A percentile compares a stretch with the other conserved stretches of the same genome.
phyloP scores from a whole-genome alignment of 2,329 filamentous ascomycete genomes.

The Myriosclerotinia curreyana region DNA sequence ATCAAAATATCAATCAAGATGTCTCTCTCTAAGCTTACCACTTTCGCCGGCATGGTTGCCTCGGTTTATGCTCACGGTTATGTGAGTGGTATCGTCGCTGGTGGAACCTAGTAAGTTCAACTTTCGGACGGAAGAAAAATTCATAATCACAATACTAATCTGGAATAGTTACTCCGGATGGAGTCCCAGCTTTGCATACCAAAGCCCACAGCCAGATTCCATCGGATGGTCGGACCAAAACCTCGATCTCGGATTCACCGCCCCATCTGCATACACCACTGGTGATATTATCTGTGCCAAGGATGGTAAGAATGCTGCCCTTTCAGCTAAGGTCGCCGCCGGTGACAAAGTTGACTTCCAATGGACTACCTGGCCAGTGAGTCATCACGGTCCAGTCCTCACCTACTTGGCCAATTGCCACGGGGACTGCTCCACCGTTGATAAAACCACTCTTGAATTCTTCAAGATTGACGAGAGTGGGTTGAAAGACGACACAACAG shows the following conservation, averaged over 20 bases:
- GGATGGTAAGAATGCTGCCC: slow-evolving; percentile 42
- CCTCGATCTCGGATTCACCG: slow-evolving; percentile 46
- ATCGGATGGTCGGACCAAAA: slow-evolving; percentile 12
- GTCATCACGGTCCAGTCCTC: slow-evolving; percentile 44
- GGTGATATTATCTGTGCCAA: slow-evolving; percentile 51
- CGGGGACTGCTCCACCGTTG: slow-evolving; percentile 42
- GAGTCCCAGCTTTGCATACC: not conserved
- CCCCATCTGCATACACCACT: slow-evolving; percentile 44
- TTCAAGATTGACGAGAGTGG: slow-evolving; percentile 46
- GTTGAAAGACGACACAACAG: slow-evolving; percentile 38
- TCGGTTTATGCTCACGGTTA: slow-evolving; percentile 45
- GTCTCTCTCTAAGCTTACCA: slow-evolving; percentile 35
- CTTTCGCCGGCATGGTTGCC: slow-evolving; percentile 26
- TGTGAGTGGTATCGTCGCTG: slow-evolving; percentile 46
- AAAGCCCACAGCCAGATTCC: not conserved
- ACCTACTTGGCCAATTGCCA: slow-evolving; percentile 38
- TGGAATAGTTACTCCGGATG: slow-evolving; percentile 29
- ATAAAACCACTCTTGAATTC: slow-evolving; percentile 44
- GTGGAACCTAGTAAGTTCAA: slow-evolving; percentile 42
- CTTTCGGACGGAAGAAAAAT: slow-evolving; percentile 37
- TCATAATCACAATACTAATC: slow-evolving; percentile 26
- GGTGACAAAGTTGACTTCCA: slow-evolving; percentile 47
- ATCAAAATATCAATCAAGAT: slow-evolving; percentile 23
- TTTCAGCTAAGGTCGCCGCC: slow-evolving; percentile 45
- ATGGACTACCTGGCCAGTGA: slow-evolving; percentile 51